Conservation (phyloP, 1,139 yeast species). For the Yamadazyma sp. region DNA sequence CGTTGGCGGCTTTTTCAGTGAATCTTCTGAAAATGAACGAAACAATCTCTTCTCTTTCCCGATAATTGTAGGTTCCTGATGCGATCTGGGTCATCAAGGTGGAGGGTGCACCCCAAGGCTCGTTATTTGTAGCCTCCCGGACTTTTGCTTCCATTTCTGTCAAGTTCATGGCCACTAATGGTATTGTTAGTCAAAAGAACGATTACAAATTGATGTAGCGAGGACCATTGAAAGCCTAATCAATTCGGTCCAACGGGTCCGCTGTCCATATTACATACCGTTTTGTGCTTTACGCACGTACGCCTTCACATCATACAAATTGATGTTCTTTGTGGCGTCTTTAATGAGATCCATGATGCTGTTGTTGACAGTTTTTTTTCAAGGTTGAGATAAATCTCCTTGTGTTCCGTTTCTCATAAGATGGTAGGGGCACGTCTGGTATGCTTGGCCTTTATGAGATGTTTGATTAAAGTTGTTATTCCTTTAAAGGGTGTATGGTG, state of each 20-base stretch:
- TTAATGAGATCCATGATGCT: slow-evolving; percentile 59
- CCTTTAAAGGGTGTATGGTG: background rate
- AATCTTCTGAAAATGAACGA: slow-evolving; percentile 77
- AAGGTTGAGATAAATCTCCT: background rate
- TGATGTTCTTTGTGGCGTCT: slow-evolving; percentile 77
- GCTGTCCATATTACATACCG: slow-evolving; percentile 59
- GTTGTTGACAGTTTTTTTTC: slow-evolving; percentile 1
- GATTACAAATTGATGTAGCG: too few species aligned
- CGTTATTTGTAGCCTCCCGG: slow-evolving; percentile 96
- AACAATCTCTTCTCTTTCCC: slow-evolving; percentile 75
- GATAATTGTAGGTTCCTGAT: slow-evolving; percentile 85
- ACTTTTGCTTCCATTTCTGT: slow-evolving; percentile 96
- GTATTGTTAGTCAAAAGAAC: slow-evolving; percentile 14
- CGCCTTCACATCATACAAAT: slow-evolving; percentile 93
- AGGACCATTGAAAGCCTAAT: background rate
- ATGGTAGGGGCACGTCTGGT: background rate
- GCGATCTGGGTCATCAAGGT: slow-evolving; percentile 93
- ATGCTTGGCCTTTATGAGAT: too few species aligned
- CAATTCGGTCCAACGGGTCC: too few species aligned
- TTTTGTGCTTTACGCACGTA: slow-evolving; percentile 98
- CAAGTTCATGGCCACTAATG: slow-evolving; percentile 74
- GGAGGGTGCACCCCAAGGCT: slow-evolving; percentile 99
- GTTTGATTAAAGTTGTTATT: too few species aligned
- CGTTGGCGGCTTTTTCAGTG: slow-evolving; percentile 92
- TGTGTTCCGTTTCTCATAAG: too few species aligned